phyloP scores from a whole-genome alignment of 495 filamentous ascomycete species.

The Echria macrotheca region DNA sequence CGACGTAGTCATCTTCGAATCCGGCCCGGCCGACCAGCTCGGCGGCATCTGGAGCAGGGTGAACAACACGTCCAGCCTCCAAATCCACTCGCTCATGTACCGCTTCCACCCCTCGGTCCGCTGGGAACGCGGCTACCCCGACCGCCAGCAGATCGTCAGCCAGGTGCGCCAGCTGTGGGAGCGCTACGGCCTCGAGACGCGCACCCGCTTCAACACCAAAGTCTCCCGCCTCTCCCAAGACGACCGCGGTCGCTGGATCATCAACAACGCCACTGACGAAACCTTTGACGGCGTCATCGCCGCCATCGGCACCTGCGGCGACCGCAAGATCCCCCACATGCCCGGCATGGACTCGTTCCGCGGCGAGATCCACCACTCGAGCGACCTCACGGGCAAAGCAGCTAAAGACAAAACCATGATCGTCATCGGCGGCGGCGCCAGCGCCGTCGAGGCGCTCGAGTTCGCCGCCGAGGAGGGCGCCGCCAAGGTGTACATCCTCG shows the following conservation, averaged over 20 bases:
- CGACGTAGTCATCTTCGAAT: slow-evolving; percentile 74
- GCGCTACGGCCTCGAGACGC: slow-evolving; percentile 62
- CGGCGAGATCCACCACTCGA: slow-evolving; percentile 67
- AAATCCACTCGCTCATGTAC: slow-evolving; percentile 85
- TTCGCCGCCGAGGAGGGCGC: slow-evolving; percentile 66
- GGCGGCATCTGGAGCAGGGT: slow-evolving; percentile 86
- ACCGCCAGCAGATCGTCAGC: slow-evolving; percentile 63
- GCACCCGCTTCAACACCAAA: slow-evolving; percentile 64
- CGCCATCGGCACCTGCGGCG: slow-evolving; percentile 73
- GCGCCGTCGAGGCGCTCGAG: slow-evolving; percentile 78
- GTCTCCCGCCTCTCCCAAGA: slow-evolving; percentile 66
- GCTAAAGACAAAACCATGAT: slow-evolving; percentile 67
- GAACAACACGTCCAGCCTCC: slow-evolving; percentile 75
- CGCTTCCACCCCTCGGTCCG: slow-evolving; percentile 76
- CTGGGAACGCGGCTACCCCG: slow-evolving; percentile 70
- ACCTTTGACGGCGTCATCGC: slow-evolving; percentile 73
- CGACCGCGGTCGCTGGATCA: slow-evolving; percentile 67
- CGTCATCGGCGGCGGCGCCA: slow-evolving; percentile 74
- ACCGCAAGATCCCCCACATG: slow-evolving; percentile 64
- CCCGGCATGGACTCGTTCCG: slow-evolving; percentile 61
- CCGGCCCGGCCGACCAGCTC: slow-evolving; percentile 53
- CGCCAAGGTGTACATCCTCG: slow-evolving; percentile 62
- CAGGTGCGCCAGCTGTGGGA: slow-evolving; percentile 71
- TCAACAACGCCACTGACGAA: slow-evolving; percentile 65
- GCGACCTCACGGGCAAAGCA: slow-evolving; percentile 58